These are phyloP conservation scores for Chalciporus sp. DNA, from an alignment of 1,284 basidiomycete genomes.

Conservation along the genomic window DNA sequence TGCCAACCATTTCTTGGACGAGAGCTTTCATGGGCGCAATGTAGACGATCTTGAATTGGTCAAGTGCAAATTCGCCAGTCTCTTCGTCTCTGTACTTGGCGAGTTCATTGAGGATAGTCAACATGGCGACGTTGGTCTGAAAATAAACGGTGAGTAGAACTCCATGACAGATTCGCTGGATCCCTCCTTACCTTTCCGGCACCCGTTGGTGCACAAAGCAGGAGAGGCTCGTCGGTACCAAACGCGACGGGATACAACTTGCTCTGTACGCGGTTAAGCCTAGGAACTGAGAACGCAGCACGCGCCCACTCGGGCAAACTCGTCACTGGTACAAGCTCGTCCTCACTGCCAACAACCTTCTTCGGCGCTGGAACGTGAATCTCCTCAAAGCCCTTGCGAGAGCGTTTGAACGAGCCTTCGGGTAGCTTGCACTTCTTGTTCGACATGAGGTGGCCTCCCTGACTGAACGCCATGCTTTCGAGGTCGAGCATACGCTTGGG, in stretches of 20 bases:
- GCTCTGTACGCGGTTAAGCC: conserved; percentile 93
- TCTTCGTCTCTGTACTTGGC: conserved; percentile 82
- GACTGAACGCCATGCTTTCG: conserved; percentile 93
- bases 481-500: conserved; percentile 90
- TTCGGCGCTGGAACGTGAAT: conserved; percentile 97
- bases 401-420: conserved; percentile 96
- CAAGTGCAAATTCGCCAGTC: conserved; percentile 86
- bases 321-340: conserved; percentile 77
- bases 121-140: conserved; percentile 97
- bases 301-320: conserved; percentile 87
- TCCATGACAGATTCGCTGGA: background rate
- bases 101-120: conserved; percentile 89
- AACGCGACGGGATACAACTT: conserved; percentile 93
- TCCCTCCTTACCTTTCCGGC: conserved; percentile 83
- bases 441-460: conserved; percentile 96
- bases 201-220: conserved; percentile 97
- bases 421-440: conserved; percentile 99
- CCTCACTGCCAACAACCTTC: conserved; percentile 66
- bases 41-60: conserved; percentile 97
- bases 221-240: conserved; percentile 91
- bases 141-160: no score
- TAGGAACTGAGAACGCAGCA: conserved; percentile 82
- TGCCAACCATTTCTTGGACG: conserved; percentile 96
- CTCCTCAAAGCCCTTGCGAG: conserved; percentile 97
- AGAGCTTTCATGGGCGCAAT: conserved; percentile 99